Evolutionary conservation across 768 basidiomycete genomes (phyloP), one percentile per base, ranked within the genome.

Genomic region (Pholiota microspora): DNA sequence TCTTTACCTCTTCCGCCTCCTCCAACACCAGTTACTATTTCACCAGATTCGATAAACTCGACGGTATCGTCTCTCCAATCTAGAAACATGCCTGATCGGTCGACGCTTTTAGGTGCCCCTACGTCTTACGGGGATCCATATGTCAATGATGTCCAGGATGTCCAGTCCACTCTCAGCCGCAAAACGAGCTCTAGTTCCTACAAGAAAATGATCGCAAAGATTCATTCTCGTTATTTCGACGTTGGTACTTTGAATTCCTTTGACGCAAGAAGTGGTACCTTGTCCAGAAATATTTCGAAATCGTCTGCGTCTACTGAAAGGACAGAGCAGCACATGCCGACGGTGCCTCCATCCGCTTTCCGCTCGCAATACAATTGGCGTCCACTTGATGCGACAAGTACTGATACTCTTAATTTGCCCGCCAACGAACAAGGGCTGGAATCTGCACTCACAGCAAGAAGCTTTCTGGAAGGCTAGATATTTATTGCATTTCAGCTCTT

Each of bases 251-350:
- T 18, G 59, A 56, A 28, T 4, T 27, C 56, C 15, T 56, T 51
- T 3, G 55, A 56, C 28, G 42, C 52, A 10, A 34, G 49, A 28
- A 56, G 55, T n/a, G 48, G 18, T 4, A 48, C 55, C 2, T 42
- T 59, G 10, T 42, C 55, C 4, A 36, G 48, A n/a, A 46, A 59
- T 32, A 8, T 31, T 4, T 59, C 54, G 10, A 49, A 44, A 8
- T 44, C 51, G 6, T 51, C 51, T n/a, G 8, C 18, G 9, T 31
- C 25, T 21, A 45, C 51, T 2, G 23, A 21, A n/a, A 40, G 28
- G 18, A 51, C 40, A 2, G 51, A 40, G 9, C 27, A 24, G 8
- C 50, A 40, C 18, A 38, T 16, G 36, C 10, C 35, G 10, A 10
- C 24, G 8, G 25, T 27, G 9, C 25, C 50, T 4, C 36, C 16